These are phyloP conservation scores for Tremella yokohamensis DNA, from an alignment of 768 basidiomycete genomes.

Conservation along the genomic window DNA sequence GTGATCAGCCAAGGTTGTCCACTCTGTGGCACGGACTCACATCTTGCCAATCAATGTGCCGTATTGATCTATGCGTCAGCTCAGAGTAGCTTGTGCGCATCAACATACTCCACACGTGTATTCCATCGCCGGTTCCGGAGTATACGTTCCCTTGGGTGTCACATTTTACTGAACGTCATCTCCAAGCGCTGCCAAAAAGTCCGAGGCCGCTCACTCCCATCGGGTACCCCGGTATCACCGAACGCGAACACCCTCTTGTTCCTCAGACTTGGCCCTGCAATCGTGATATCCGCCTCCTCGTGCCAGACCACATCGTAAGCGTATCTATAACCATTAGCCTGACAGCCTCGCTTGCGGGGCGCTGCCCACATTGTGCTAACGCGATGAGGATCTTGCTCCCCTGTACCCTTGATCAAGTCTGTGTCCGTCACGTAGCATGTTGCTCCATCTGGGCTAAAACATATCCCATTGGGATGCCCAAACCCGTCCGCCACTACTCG, in stretches of 20 bases:
- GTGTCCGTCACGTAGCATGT: slow-evolving; percentile 35
- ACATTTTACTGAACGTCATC: slow-evolving; percentile 22
- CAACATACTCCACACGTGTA: slow-evolving; percentile 27
- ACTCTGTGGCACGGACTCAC: slow-evolving; percentile 2
- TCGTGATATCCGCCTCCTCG: background rate
- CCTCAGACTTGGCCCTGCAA: slow-evolving; percentile 10
- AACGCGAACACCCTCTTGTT: slow-evolving; percentile 27
- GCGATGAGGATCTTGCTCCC: slow-evolving; percentile 12
- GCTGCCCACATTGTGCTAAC: slow-evolving; percentile 21
- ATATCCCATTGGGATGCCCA: slow-evolving; percentile 31
- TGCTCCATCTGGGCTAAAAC: slow-evolving; percentile 18
- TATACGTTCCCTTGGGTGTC: slow-evolving; percentile 22
- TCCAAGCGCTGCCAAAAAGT: background rate
- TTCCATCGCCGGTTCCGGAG: slow-evolving; percentile 29
- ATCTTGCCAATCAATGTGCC: slow-evolving; percentile 21
- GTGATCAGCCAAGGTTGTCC: background rate
- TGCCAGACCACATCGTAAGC: slow-evolving; percentile 24
- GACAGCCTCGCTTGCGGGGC: background rate
- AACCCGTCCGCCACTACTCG: slow-evolving; percentile 26
- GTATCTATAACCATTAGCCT: slow-evolving; percentile 11
- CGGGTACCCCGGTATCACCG: slow-evolving; percentile 25
- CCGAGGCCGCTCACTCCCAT: slow-evolving; percentile 22
- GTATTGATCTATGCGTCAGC: slow-evolving; percentile 4
- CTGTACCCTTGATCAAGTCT: slow-evolving; percentile 20
- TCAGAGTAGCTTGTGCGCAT: background rate